A percentile compares a stretch with the other conserved stretches of the same genome.
Evolutionary conservation across 2,329 filamentous ascomycete species (phyloP).

Genomic region (Lizonia empirigonia): DNA sequence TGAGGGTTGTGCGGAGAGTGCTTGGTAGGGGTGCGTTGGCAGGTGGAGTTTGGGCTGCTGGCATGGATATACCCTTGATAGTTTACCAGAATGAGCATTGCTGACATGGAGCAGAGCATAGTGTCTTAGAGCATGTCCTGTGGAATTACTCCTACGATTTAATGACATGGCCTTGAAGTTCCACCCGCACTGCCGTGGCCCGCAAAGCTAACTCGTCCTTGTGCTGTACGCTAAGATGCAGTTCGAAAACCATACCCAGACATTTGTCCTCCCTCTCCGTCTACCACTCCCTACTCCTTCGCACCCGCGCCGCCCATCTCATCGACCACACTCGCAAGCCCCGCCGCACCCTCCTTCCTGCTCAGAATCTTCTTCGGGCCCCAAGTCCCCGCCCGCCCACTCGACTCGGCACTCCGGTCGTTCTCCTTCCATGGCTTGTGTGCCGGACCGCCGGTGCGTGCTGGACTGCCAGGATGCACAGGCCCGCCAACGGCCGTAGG

Average conservation of each 20-base stretch:
- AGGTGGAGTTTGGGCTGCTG: neutral
- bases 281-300: constrained; percentile 1
- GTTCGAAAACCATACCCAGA: neutral
- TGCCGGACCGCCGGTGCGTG: neutral
- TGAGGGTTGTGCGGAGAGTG: neutral
- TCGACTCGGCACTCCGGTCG: constrained; percentile 13
- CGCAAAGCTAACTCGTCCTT: too few relatives aligned
- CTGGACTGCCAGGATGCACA: neutral
- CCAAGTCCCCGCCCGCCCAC: constrained; percentile 33
- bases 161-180: too few relatives aligned
- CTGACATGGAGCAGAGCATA: constrained; percentile 1
- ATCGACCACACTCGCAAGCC: neutral
- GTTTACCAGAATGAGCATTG: constrained; percentile 10
- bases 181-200: too few relatives aligned
- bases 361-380: constrained; percentile 36
- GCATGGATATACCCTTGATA: constrained; percentile 22
- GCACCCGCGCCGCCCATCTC: too few relatives aligned
- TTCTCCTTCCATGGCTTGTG: constrained; percentile 19
- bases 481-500: too few relatives aligned
- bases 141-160: too few relatives aligned
- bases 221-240: too few relatives aligned
- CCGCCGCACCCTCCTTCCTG: constrained; percentile 21
- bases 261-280: neutral
- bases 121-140: too few relatives aligned
- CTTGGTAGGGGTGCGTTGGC: neutral